A percentile compares a stretch with the other conserved stretches of the same genome.
Conservation (phyloP, 2,329 filamentous ascomycete species). For the Exophiala xenobiotica region DNA sequence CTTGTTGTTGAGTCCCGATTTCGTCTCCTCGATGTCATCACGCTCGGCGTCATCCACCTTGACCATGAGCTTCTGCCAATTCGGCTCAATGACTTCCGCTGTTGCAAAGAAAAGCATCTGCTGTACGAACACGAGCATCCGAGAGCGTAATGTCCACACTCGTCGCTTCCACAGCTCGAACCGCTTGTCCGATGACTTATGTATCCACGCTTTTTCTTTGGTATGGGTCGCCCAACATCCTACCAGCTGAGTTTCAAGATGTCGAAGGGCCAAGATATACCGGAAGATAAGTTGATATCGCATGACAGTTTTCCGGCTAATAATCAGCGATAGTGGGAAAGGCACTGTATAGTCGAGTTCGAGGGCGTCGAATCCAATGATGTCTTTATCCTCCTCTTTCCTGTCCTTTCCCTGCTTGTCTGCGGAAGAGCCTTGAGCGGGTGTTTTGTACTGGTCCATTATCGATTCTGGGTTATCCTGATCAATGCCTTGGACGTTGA, state of each 20-base stretch:
- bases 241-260: constrained; percentile 83
- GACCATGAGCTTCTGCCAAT: constrained; percentile 94
- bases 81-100: constrained; percentile 94
- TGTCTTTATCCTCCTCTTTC: constrained; percentile 84
- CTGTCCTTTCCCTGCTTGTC: constrained; percentile 62
- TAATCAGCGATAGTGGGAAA: constrained; percentile 91
- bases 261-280: constrained; percentile 83
- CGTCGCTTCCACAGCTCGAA: constrained; percentile 91
- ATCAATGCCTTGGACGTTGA: constrained; percentile 94
- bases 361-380: constrained; percentile 85
- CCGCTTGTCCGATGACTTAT: constrained; percentile 68
- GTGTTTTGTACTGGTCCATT: constrained; percentile 70
- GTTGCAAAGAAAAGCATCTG: constrained; percentile 97
- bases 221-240: constrained; percentile 89
- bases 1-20: constrained; percentile 35
- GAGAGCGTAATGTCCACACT: constrained; percentile 84
- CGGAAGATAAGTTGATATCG: constrained; percentile 95
- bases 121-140: constrained; percentile 97
- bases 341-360: constrained; percentile 93
- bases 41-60: constrained; percentile 62
- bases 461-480: constrained; percentile 66
- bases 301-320: constrained; percentile 94
- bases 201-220: constrained; percentile 76
- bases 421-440: constrained; percentile 44
- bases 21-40: constrained; percentile 18